Percentiles rank a stretch among this genome's conserved stretches.
Evolutionary conservation across 192 early-diverging fungal genomes (phyloP).

Genomic region (Linnemannia zychae): DNA sequence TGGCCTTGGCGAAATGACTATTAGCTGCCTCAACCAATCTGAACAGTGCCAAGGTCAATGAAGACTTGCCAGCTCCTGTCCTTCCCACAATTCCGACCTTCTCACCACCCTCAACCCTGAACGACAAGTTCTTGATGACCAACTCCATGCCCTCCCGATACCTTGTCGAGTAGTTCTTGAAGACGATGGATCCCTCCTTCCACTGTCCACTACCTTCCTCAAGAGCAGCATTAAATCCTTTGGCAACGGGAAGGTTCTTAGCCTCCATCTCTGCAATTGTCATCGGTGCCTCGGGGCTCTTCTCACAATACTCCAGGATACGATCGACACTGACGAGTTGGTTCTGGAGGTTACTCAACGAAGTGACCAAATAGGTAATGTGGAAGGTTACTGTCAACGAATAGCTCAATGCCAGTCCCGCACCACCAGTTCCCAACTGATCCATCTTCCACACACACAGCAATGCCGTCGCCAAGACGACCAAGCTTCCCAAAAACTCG

Average conservation of each 20-base stretch:
- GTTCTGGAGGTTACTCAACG: slow-evolving; percentile 87
- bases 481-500: slow-evolving; percentile 79
- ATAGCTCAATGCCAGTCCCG: slow-evolving; percentile 76
- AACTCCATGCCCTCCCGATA: slow-evolving; percentile 86
- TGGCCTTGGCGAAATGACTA: slow-evolving; percentile 44
- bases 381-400: slow-evolving; percentile 81
- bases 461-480: slow-evolving; percentile 84
- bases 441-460: slow-evolving; percentile 76
- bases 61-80: slow-evolving; percentile 64
- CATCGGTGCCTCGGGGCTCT: slow-evolving; percentile 82
- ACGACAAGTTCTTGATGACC: slow-evolving; percentile 79
- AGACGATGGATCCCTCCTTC: slow-evolving; percentile 74
- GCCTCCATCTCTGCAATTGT: slow-evolving; percentile 42
- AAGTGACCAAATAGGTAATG: slow-evolving; percentile 85
- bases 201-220: slow-evolving; percentile 52
- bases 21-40: slow-evolving; percentile 61
- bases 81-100: slow-evolving; percentile 85
- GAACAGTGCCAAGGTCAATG: slow-evolving; percentile 66
- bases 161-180: slow-evolving; percentile 80
- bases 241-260: slow-evolving; percentile 56
- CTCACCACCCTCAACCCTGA: slow-evolving; percentile 37
- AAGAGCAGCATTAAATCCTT: neutral
- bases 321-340: slow-evolving; percentile 55
- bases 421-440: slow-evolving; percentile 71
- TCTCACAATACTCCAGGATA: slow-evolving; percentile 81